Conservation (phyloP, 2,329 filamentous ascomycete genomes). For the Aspergillus texensis region DNA sequence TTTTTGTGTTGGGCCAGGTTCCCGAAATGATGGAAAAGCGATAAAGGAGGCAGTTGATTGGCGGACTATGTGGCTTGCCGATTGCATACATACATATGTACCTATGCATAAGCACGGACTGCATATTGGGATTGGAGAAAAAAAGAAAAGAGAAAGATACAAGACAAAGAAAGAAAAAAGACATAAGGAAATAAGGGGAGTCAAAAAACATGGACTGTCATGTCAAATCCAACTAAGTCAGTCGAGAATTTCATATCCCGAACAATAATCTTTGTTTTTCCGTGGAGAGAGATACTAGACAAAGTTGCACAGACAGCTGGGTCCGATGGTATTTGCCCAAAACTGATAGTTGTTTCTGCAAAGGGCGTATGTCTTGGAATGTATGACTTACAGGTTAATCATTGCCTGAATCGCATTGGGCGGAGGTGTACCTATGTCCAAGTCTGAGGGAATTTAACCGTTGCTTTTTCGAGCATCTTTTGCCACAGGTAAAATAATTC, state of each 20-base stretch:
- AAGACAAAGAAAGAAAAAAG: not conserved
- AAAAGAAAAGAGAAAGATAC: not conserved
- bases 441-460: not conserved
- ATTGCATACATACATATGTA: constrained; percentile 8
- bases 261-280: not conserved
- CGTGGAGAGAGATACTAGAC: not conserved
- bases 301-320: not conserved
- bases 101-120: constrained; percentile 4
- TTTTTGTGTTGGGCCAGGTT: not conserved
- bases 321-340: not conserved
- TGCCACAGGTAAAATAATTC: constrained; percentile 2
- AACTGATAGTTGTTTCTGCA: not conserved
- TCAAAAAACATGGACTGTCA: not conserved
- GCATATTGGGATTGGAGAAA: not conserved
- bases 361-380: constrained; percentile 2
- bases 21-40: not conserved
- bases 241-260: not conserved
- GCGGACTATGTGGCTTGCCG: constrained; percentile 7
- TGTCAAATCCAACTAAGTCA: not conserved
- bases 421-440: not conserved
- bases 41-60: not conserved
- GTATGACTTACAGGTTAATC: constrained; percentile 1
- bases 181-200: not conserved
- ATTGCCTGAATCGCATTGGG: not conserved
- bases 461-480: not conserved